Evolutionary conservation across 495 filamentous ascomycete genomes (phyloP).

Genomic region (Immersiella caudata): DNA sequence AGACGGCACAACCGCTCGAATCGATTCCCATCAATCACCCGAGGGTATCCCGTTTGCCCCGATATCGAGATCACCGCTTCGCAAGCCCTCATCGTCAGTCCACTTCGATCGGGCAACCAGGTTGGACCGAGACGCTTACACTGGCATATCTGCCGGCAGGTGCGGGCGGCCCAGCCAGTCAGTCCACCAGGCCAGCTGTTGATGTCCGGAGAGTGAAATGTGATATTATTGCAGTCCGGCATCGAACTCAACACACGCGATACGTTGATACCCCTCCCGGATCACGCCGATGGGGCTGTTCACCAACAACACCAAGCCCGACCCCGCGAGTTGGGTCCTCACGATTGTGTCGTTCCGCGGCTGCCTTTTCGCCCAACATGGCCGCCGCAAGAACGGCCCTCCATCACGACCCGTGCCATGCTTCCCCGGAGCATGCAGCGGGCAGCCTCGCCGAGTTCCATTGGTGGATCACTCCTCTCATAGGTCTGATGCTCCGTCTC

Average conservation of each 20-base stretch:
- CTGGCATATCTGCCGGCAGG: neutral
- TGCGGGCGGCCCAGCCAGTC: neutral
- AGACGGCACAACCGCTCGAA: neutral
- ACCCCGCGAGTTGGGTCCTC: slow-evolving; percentile 8
- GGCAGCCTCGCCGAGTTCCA: slow-evolving; percentile 14
- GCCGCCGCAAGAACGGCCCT: slow-evolving; percentile 7
- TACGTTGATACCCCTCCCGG: neutral
- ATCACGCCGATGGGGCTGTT: neutral
- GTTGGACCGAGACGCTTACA: neutral
- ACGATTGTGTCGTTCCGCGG: neutral
- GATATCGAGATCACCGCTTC: neutral
- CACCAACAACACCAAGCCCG: slow-evolving; percentile 1
- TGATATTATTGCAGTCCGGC: slow-evolving; percentile 1
- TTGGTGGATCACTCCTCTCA: slow-evolving; percentile 6
- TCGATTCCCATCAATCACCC: slow-evolving; percentile 8
- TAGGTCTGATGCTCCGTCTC: neutral
- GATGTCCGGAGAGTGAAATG: slow-evolving; percentile 8
- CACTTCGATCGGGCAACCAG: slow-evolving; percentile 1
- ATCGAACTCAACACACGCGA: neutral
- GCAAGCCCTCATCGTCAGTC: neutral
- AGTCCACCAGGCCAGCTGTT: neutral
- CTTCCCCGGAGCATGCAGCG: slow-evolving; percentile 5
- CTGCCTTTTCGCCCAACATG: slow-evolving; percentile 2
- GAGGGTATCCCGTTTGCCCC: neutral
- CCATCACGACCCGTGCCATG: neutral